These are phyloP conservation scores for Gossypium gossypioides DNA, from an alignment of 441 rosid genomes.

Conservation along the genomic window DNA sequence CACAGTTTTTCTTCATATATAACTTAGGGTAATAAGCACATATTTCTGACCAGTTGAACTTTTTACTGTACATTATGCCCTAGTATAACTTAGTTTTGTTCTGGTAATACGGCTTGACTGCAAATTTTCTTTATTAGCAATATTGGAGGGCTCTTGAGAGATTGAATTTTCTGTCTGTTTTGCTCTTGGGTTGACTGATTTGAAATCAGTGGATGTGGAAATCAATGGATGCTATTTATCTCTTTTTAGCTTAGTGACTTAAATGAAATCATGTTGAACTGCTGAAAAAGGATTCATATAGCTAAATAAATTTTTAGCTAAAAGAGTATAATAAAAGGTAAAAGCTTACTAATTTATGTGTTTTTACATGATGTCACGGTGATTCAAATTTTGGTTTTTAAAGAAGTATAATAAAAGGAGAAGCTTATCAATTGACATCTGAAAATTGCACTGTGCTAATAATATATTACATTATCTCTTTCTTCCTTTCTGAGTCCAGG, in stretches of 20 bases:
- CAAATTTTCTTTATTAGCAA: slow-evolving; percentile 1
- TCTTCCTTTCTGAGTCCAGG: slow-evolving; percentile 34
- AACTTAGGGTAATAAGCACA: too few relatives aligned
- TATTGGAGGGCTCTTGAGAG: slow-evolving; percentile 4
- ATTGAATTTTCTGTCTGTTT: slow-evolving; percentile 1
- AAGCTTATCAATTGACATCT: not conserved
- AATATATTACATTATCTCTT: not conserved
- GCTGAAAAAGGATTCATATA: not conserved
- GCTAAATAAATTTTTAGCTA: not conserved
- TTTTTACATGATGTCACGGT: not conserved
- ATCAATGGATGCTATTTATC: not conserved
- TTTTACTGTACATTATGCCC: not conserved
- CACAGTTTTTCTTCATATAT: too few relatives aligned
- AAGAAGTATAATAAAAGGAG: too few relatives aligned
- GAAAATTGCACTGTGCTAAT: not conserved
- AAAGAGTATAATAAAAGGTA: not conserved
- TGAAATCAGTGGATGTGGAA: not conserved
- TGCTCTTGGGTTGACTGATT: slow-evolving; percentile 4
- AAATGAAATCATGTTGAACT: not conserved
- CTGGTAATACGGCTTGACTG: slow-evolving; percentile 3
- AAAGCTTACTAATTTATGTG: not conserved
- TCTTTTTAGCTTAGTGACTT: slow-evolving; percentile 3
- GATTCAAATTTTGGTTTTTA: not conserved
- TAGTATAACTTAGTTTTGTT: not conserved
- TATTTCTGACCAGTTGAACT: not conserved